Base-by-base conservation (phyloP, 352 stramenopile species). In the Globisporangium rhizosaccharum region DNA sequence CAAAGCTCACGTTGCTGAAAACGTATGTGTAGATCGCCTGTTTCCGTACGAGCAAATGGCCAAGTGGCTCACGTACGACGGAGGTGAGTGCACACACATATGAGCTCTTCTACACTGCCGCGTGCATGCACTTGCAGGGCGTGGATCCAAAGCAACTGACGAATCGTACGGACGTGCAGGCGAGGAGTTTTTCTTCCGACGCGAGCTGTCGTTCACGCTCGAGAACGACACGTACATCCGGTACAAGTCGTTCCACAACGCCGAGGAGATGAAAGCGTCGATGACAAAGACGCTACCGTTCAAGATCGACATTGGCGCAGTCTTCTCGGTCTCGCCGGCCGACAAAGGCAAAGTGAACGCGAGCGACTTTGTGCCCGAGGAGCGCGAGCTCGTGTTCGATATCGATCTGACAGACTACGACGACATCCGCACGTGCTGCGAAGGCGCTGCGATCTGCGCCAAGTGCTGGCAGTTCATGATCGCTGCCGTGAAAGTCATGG, bases 351-450 rank as follows among this genome's bases (percentile, higher is more conserved):
- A 96, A 44, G 83, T 96, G 20, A 92, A 85, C 45, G 70, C 79
- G 17, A 75, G 69, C 17, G 75, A 94, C 51, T 99, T 99, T 64
- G 68, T 84, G 28, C 88, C 97, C 0, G 82, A 97, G 20, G 86
- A 99, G 66, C 86, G 97, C 30, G 97, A 99, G 72, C 87, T 99
- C 17, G 97, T 99, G 33, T 99, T 99, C 69, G 97, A 99, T 96
- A 98, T 99, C 67, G 97, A 99, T 96, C 75, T 99, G 11, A 99
- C 96, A 0, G 97, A 99, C 77, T 99, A 99, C 87, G 97, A 99
- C 72, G 94, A 98, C 66, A 96, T 99, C 48, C 90, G 97, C 33
- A 98, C 94, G 45, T 99, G 97, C 79, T 98, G 93, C 68, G 75
- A 84, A 28, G 91, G 86, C 30, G 93, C 93, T 5, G 60, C 82